These are phyloP conservation scores for Cystoisospora suis DNA, from an alignment of 169 alveolate species.

Conservation along the genomic window DNA sequence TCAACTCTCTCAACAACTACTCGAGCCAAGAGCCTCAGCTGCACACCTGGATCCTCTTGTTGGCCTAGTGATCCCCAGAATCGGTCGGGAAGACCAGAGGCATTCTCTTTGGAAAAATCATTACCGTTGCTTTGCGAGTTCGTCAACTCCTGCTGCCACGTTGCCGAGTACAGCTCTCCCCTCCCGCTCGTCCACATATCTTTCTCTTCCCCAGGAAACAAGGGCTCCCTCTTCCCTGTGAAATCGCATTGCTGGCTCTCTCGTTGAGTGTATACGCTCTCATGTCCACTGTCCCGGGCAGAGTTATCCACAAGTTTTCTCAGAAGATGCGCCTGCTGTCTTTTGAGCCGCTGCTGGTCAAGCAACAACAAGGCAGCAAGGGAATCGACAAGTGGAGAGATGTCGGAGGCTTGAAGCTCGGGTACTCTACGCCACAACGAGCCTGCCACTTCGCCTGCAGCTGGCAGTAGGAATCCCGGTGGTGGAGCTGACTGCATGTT, in stretches of 20 bases:
- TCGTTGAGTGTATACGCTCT: too few species aligned
- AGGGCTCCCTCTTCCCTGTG: neutral
- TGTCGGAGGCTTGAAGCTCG: constrained; percentile 3
- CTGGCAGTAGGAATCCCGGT: neutral
- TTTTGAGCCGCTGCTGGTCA: constrained; percentile 9
- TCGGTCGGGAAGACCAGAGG: too few species aligned
- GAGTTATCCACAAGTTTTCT: too few species aligned
- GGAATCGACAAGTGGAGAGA: neutral
- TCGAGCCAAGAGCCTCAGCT: constrained; percentile 8
- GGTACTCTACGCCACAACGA: neutral
- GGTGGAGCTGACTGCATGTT: too few species aligned
- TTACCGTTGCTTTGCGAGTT: too few species aligned
- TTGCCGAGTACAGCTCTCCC: too few species aligned
- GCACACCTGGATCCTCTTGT: neutral
- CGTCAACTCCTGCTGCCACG: too few species aligned
- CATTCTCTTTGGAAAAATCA: neutral
- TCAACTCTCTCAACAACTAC: neutral
- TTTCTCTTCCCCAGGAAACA: neutral
- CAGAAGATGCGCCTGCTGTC: too few species aligned
- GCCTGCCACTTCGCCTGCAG: constrained; percentile 14
- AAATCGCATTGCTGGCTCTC: too few species aligned
- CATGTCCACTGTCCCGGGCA: too few species aligned
- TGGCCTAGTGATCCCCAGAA: too few species aligned
- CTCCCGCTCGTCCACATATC: too few species aligned
- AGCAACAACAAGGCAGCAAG: neutral